Evolutionary conservation across 2,329 filamentous ascomycete genomes (phyloP), one percentile per base, ranked within the genome.

Genomic region (Aspergillus fumigatus): DNA sequence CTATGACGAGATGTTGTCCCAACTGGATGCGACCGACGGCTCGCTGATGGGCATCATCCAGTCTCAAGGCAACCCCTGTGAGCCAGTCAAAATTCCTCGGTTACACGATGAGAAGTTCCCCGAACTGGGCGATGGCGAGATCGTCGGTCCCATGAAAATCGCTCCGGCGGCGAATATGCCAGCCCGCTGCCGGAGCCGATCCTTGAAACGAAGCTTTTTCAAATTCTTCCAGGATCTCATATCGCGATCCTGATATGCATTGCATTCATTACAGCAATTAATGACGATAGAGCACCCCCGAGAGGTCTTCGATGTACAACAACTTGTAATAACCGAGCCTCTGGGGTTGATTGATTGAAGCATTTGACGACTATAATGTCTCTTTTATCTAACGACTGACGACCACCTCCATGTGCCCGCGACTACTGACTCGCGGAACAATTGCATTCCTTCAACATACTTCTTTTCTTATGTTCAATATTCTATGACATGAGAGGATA

Each of bases 121-220:
- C 25, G 86, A 88, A 65, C 84, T 93, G 32, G 92, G 92, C 52
- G 92, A 96, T 67, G 88, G 92, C 65, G 92, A 96, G 72, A 95
- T 97, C 70, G 91, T 97, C 48, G 92, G 92, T 1, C 92, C 92
- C 6, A 96, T 97, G 92, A 84, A 71, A n/a, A 76, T 78, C 35
- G 75, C 71, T 5, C 75, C 74, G 1, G 69, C 69, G 7, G 63
- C 61, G 19, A 65, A 58, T 54, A 86, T 64, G 82, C 59, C 74
- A 58, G 63, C 67, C 70, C 21, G 21, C 56, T 73, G 75, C 55
- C 74, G 75, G 40, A 69, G 67, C 56, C 74, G 67, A 25, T 73
- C 73, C 7, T 64, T 73, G 50, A 75, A 77, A 60, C 74, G 76
- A 54, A 74, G 70, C 48, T 73, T 80, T 59, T 68, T 79, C 67